phyloP scores from a whole-genome alignment of 768 basidiomycete genomes.

The Mycena metata region DNA sequence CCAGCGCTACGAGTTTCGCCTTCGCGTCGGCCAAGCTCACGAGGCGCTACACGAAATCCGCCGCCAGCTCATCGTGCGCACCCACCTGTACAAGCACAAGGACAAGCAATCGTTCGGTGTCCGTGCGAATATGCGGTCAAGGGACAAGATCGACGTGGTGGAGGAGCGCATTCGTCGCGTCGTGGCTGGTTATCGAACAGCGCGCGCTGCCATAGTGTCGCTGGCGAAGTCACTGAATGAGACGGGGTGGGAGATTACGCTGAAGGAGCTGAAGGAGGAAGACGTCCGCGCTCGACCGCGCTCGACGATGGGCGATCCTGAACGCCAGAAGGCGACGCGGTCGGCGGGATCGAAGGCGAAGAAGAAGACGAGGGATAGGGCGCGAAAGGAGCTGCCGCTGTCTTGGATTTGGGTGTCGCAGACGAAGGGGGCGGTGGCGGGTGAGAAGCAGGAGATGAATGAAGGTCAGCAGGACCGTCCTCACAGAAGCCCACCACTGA shows the following conservation, averaged over 20 bases:
- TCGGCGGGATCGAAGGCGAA: too few species aligned
- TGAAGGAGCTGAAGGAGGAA: slow-evolving; percentile 17
- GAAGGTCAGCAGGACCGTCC: too few species aligned
- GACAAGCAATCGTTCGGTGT: slow-evolving; percentile 6
- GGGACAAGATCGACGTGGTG: slow-evolving; percentile 8
- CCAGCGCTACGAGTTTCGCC: slow-evolving; percentile 30
- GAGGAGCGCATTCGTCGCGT: neutral
- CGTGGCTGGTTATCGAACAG: neutral
- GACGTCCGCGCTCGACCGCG: slow-evolving; percentile 3
- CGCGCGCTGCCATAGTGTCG: neutral
- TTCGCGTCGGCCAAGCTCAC: slow-evolving; percentile 33
- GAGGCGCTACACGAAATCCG: slow-evolving; percentile 37
- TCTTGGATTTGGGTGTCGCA: slow-evolving; percentile 17
- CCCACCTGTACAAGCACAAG: slow-evolving; percentile 34
- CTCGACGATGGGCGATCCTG: neutral
- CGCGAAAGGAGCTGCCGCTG: neutral
- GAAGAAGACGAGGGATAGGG: neutral
- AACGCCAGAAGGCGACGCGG: neutral
- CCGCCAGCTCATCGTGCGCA: slow-evolving; percentile 28
- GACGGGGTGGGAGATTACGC: neutral
- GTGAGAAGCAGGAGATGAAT: slow-evolving; percentile 12
- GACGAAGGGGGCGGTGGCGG: neutral
- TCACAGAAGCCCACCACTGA: too few species aligned
- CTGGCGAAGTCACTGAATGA: neutral
- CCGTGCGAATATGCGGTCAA: slow-evolving; percentile 1